Conservation (phyloP, 2,329 filamentous ascomycete species). For the Cladorrhinum sp. region DNA sequence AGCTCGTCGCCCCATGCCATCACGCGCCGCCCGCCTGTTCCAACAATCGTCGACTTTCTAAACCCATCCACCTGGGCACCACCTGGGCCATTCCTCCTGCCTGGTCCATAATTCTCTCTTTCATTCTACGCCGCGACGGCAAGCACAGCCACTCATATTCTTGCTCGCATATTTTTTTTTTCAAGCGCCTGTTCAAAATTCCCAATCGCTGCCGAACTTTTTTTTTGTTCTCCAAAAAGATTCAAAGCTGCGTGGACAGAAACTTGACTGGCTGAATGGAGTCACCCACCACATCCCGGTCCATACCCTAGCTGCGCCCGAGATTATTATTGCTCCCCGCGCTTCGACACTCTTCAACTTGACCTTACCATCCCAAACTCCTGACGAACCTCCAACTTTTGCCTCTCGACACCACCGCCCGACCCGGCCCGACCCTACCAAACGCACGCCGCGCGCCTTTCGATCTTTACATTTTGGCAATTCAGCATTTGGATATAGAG, state of each 20-base stretch:
- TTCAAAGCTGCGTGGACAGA: conserved; percentile 11
- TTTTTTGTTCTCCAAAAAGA: conserved; percentile 12
- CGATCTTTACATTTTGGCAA: conserved; percentile 10
- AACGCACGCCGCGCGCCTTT: conserved; percentile 7
- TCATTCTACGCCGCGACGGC: conserved; percentile 10
- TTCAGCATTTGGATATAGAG: conserved; percentile 21
- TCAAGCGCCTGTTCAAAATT: conserved; percentile 14
- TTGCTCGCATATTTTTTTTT: conserved; percentile 19
- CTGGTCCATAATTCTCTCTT: conserved; percentile 17
- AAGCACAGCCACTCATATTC: conserved; percentile 26
- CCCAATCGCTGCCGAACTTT: conserved; percentile 19
- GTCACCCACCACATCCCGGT: conserved; percentile 16
- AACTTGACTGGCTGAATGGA: conserved; percentile 20
- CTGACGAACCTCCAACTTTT: conserved; percentile 14
- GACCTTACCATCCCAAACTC: conserved; percentile 23
- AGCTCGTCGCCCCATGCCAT: conserved; percentile 9
- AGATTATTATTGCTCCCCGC: conserved; percentile 31
- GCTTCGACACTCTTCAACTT: conserved; percentile 20
- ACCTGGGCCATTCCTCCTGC: conserved; percentile 13
- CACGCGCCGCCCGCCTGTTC: conserved; percentile 10
- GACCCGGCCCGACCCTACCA: neutral
- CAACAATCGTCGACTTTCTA: conserved; percentile 13
- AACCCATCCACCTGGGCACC: conserved; percentile 5
- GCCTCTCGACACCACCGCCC: conserved; percentile 12
- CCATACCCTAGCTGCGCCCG: conserved; percentile 25